A percentile compares a stretch with the other conserved stretches of the same genome.
phyloP scores from a whole-genome alignment of 192 early-diverging fungal species.

The Phlyctochytrium arcticum region DNA sequence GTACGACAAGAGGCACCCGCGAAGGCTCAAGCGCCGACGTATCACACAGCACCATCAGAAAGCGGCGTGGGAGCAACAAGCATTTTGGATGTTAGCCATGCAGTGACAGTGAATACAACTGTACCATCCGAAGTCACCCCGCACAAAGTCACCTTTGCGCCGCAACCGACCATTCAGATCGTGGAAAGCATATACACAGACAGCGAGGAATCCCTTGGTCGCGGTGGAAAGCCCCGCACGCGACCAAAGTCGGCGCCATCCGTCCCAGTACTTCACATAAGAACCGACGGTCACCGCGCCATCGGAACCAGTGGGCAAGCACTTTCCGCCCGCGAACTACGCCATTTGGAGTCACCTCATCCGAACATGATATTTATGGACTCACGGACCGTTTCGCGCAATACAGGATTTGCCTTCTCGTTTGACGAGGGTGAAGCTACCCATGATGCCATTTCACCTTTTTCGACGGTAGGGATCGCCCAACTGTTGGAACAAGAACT shows the following conservation, averaged over 20 bases:
- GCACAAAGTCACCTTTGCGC: not conserved
- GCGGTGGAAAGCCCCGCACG: not conserved
- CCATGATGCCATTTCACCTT: not conserved
- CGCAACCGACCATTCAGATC: not conserved
- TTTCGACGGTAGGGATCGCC: not conserved
- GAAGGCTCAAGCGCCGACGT: not conserved
- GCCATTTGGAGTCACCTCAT: not conserved
- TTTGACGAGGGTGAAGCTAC: not conserved
- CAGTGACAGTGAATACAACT: too few relatives aligned
- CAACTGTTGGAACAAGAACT: too few relatives aligned
- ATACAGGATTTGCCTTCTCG: constrained; percentile 26
- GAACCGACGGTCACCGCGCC: too few relatives aligned
- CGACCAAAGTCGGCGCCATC: not conserved
- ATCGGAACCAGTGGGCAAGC: not conserved
- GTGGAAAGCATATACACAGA: too few relatives aligned
- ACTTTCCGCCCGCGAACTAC: not conserved
- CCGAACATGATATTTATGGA: constrained; percentile 16
- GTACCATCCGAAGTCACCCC: not conserved
- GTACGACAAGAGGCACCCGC: not conserved
- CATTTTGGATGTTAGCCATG: too few relatives aligned
- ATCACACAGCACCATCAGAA: too few relatives aligned
- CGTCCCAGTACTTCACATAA: too few relatives aligned
- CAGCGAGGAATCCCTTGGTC: too few relatives aligned
- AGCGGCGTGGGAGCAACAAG: not conserved
- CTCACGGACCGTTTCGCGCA: constrained; percentile 4